Evolutionary conservation across 1,284 basidiomycete genomes (phyloP).

Genomic region (Ganoderma leucocontextum): DNA sequence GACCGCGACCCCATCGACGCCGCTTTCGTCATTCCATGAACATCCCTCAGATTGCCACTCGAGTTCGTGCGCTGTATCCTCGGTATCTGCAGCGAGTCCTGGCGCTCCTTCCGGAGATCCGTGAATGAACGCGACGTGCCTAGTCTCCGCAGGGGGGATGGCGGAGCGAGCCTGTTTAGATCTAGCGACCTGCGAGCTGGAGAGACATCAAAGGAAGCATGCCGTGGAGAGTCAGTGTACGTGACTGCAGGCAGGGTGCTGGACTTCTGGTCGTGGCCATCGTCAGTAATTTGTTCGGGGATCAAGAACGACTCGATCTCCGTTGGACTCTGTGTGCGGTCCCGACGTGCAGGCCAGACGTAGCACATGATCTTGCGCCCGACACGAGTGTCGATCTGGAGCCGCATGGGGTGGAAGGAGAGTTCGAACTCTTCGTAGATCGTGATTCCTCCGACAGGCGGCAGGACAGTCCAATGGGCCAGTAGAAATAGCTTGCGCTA

Average conservation of each 20-base stretch:
- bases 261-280: conserved; percentile 10
- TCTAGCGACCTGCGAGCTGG: conserved; percentile 36
- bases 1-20: conserved; percentile 27
- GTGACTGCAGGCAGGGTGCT: conserved; percentile 29
- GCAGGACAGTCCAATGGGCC: conserved; percentile 82
- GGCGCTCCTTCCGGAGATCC: conserved; percentile 61
- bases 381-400: conserved; percentile 87
- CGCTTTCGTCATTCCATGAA: conserved; percentile 24
- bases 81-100: conserved; percentile 44
- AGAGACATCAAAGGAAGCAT: conserved; percentile 41
- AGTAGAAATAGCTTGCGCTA: conserved; percentile 74
- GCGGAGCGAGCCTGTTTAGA: conserved; percentile 38
- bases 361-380: conserved; percentile 91
- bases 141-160: conserved; percentile 55
- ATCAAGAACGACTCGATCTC: conserved; percentile 35
- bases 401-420: conserved; percentile 85
- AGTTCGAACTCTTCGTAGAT: conserved; percentile 90
- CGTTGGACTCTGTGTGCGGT: conserved; percentile 47
- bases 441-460: conserved; percentile 93
- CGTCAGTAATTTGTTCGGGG: conserved; percentile 21
- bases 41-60: conserved; percentile 35
- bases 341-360: conserved; percentile 76
- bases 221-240: conserved; percentile 33
- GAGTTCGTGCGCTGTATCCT: conserved; percentile 42
- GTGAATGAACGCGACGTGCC: conserved; percentile 75